A percentile compares a stretch with the other conserved stretches of the same genome.
phyloP scores from a whole-genome alignment of 805 yeast genomes.

The Metschnikowia lochheadii region DNA sequence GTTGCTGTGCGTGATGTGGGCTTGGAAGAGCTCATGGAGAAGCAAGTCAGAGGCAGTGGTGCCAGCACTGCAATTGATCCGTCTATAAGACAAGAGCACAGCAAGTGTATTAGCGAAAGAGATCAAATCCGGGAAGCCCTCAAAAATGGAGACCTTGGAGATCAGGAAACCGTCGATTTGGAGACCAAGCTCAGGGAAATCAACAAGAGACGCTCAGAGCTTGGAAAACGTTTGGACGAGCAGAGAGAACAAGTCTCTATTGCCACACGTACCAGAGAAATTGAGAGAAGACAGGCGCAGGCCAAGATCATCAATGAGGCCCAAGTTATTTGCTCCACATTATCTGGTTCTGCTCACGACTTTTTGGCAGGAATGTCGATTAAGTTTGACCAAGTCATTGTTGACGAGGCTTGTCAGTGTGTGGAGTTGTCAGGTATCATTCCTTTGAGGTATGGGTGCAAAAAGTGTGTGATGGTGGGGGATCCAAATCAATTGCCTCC shows the following conservation, averaged over 20 bases:
- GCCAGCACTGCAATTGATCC: constrained; percentile 42
- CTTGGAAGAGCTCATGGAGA: constrained; percentile 79
- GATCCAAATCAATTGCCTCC: constrained; percentile 98
- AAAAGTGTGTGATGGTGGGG: constrained; percentile 92
- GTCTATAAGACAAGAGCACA: constrained; percentile 47
- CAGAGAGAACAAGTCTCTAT: constrained; percentile 71
- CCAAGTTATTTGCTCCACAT: constrained; percentile 83
- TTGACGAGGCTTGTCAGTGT: constrained; percentile 98
- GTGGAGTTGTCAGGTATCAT: constrained; percentile 88
- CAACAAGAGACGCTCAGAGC: constrained; percentile 57
- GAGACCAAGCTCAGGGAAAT: constrained; percentile 52
- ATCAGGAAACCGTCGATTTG: constrained; percentile 42
- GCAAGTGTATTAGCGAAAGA: constrained; percentile 53
- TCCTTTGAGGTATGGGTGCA: constrained; percentile 88
- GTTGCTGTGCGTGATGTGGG: constrained; percentile 77
- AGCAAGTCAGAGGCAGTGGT: constrained; percentile 42
- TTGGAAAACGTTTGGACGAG: constrained; percentile 72
- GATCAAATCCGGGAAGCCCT: constrained; percentile 46
- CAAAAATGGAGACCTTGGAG: constrained; percentile 26
- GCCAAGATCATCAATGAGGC: constrained; percentile 67
- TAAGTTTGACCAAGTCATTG: constrained; percentile 82
- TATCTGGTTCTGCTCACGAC: constrained; percentile 93
- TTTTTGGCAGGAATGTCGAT: constrained; percentile 70
- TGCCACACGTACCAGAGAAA: constrained; percentile 69
- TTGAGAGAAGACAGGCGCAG: constrained; percentile 71